Evolutionary conservation across 1,139 yeast species (phyloP), one percentile per base, ranked within the genome.

Genomic region (Taphrina deformans): DNA sequence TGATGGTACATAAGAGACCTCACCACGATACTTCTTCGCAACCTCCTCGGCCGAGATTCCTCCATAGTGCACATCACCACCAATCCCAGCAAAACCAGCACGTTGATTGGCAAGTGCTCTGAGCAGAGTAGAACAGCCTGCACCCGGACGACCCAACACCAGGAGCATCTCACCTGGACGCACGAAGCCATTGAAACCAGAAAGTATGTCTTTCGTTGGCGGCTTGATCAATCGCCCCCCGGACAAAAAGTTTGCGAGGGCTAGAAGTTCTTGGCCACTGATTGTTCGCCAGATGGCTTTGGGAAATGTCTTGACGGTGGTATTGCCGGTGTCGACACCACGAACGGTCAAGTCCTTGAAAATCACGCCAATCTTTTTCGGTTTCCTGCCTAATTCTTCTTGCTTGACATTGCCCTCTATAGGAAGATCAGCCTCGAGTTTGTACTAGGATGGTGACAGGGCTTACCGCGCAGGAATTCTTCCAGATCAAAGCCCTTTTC

Each of bases 71-170:
- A 66, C 66, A 14, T 53, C 60, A 12, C 68, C 68, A 24, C 18
- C 26, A 23, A 66, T 63, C 45, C 82, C 74, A 2, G 63, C 61
- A 72, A 85, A 86, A 65, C 89, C 89, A 72, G 84, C 83, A 9
- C 88, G 77, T 69, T 81, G 83, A 67, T 86, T 86, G 61, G 86
- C 80, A 55, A 83, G 68, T 52, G 85, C 75, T 70, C 82, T 81
- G 71, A 85, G 76, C 45, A 84, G 76, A 10, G 86, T 79, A 3
- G 86, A 78, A 72, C 87, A 44, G 12, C 59, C 46, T 3, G 48
- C 50, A 6, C 56, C 59, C 4, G 63, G 62, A 70, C 84, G 76
- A 52, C 85, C 85, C 48, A 82, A 73, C 0, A 82, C 85, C 60
- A 83, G 76, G 33, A 83, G 80, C 82, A 83, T 79, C 65, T 83